Evolutionary conservation across 495 filamentous ascomycete genomes (phyloP), one percentile per base, ranked within the genome.

Genomic region (Annulohypoxylon maeteangense): DNA sequence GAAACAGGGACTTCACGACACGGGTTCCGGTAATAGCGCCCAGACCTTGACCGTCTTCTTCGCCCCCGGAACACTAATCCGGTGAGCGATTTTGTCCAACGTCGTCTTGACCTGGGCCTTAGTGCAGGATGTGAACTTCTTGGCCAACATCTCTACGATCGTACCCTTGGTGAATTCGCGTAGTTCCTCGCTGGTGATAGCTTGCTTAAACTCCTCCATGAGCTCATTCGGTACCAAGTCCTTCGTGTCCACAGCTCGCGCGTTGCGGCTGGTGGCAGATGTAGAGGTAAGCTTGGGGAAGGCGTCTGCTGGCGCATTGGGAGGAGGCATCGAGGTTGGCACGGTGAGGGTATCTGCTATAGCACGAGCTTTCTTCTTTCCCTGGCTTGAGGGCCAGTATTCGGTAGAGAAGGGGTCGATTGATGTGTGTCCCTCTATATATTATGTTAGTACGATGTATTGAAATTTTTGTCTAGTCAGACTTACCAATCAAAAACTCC

Each of bases 361-460:
- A 22, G 67, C 18, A 1, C 55, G 31, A 23, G 48, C 22, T 23
- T 25, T 22, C 2, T n/a, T 55, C 40, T 68, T 68, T 38, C 14
- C 34, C 14, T 47, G 40, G 72, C 84, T 23, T 1, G 10, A 14
- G 82, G 84, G 74, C 95, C 95, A 98, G 81, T 98, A 98, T 3
- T 78, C 78, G 1, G 87, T 89, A 0, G 92, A 93, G 74, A 93
- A 97, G 0, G 95, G 95, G 66, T 99, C 89, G 72, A 99, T 96
- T 32, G 71, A 76, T 7, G 78, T 74, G 5, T 75, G 71, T 20
- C 70, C 62, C 62, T 84, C 80, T 82, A 50, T 4, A 56, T 4
- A 58, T 38, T 12, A 57, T 32, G 56, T 75, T 47, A 77, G 70
- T 51, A 20, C 18, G 23, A 50, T 34, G 11, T n/a, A n/a, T n/a